Conservation (phyloP, 441 rosid species). For the Arabidopsis lyrata region DNA sequence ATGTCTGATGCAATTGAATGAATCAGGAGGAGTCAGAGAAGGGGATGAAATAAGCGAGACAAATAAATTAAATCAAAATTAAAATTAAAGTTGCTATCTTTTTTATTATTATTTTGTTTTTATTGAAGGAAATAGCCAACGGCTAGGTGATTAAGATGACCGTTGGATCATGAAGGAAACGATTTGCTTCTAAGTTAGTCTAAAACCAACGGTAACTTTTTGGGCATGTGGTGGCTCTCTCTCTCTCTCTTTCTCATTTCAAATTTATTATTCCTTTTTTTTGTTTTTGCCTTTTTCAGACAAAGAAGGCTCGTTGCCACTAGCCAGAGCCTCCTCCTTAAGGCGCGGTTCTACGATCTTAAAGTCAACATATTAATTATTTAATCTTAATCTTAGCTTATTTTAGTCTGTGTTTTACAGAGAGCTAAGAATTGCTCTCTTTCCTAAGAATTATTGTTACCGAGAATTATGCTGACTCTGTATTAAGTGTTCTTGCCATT, state of each 20-base stretch:
- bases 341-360: constrained; percentile 31
- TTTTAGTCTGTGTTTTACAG: constrained; percentile 11
- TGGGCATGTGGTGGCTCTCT: constrained; percentile 47
- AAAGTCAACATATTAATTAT: constrained; percentile 42
- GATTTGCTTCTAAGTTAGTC: constrained; percentile 45
- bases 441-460: constrained; percentile 21
- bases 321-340: constrained; percentile 3
- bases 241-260: constrained; percentile 52
- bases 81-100: neutral
- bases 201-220: constrained; percentile 63
- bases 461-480: constrained; percentile 34
- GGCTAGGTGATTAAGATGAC: constrained; percentile 69
- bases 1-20: constrained; percentile 3
- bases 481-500: constrained; percentile 35
- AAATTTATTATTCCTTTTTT: constrained; percentile 25
- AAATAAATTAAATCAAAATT: neutral
- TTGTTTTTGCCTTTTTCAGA: constrained; percentile 14
- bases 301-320: constrained; percentile 45
- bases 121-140: constrained; percentile 49
- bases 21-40: constrained; percentile 27
- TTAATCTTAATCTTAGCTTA: constrained; percentile 36
- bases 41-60: constrained; percentile 37
- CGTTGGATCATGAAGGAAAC: constrained; percentile 56
- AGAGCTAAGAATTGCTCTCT: constrained; percentile 14
- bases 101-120: neutral